phyloP scores from a whole-genome alignment of 2,329 filamentous ascomycete genomes.

The Colletotrichum horii region DNA sequence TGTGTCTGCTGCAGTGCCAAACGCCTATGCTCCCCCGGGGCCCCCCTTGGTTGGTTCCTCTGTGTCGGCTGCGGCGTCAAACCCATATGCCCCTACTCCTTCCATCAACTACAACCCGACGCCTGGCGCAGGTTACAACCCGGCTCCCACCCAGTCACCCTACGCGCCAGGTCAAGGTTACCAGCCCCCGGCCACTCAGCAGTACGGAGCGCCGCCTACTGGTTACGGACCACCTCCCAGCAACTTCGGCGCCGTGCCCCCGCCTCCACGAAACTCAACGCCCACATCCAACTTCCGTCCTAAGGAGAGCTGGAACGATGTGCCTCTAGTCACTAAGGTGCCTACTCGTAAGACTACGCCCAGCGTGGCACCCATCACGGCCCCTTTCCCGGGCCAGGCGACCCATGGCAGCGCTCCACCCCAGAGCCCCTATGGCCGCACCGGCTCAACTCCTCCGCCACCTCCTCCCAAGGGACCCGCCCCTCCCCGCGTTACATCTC shows the following conservation, averaged over 20 bases:
- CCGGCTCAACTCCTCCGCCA: constrained; percentile 74
- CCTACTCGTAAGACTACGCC: constrained; percentile 78
- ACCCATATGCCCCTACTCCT: constrained; percentile 35
- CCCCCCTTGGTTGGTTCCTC: constrained; percentile 40
- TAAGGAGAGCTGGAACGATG: constrained; percentile 91
- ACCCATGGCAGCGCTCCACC: constrained; percentile 60
- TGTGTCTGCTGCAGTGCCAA: neutral
- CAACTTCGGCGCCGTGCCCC: constrained; percentile 41
- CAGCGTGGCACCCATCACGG: constrained; percentile 69
- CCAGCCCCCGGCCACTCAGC: constrained; percentile 50
- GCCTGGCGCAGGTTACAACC: constrained; percentile 25
- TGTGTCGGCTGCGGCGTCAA: constrained; percentile 28
- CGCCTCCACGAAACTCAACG: constrained; percentile 52
- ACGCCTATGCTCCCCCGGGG: constrained; percentile 27
- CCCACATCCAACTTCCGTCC: constrained; percentile 75
- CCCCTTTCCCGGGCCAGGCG: constrained; percentile 76
- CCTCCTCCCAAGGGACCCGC: constrained; percentile 84
- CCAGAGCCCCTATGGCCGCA: constrained; percentile 63
- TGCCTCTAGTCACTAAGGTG: constrained; percentile 83
- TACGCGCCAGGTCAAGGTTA: constrained; percentile 55
- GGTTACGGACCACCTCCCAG: constrained; percentile 36
- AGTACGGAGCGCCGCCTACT: constrained; percentile 36
- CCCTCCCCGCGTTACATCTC: constrained; percentile 75
- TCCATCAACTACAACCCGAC: constrained; percentile 30
- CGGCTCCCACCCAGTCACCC: constrained; percentile 36